Evolutionary conservation across 345 rosid genomes (phyloP), one percentile per base, ranked within the genome.

Genomic region (Lepidium africanum): DNA sequence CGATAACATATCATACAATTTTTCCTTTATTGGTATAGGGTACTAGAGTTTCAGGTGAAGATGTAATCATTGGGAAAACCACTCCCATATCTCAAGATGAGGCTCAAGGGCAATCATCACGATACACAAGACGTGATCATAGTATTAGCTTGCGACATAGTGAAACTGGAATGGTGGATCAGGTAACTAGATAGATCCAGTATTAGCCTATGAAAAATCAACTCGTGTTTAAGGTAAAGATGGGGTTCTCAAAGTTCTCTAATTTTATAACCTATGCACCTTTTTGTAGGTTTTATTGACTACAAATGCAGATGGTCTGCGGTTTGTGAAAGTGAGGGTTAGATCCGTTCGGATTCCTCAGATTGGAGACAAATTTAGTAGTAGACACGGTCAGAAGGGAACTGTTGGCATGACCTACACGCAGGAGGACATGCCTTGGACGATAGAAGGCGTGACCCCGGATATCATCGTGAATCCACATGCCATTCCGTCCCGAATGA

Each of bases 351-450:
- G 99, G 42, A 91, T 86, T 65, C 99, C 99, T 65, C 99, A 94
- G 72, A 94, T 94, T 19, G 97, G 99, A 32, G 99, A 94, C 82
- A 94, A 94, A 60, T 93, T 93, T 54, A 93, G 98, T 63, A 93
- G 98, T 84, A 82, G 98, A 74, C 98, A 93, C 16, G 98, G 97
- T 63, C 99, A 94, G 84, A 94, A 94, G 86, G 99, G 99, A 79
- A 94, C 99, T 5, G 95, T 91, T 12, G 99, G 99, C 65, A 91
- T 91, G 96, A 88, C 97, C 9, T 94, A 94, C 77, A 94, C 99
- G 1, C 99, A 94, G 60, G 99, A 94, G 67, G 99, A 94, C 78
- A 94, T 94, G 97, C 97, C 97, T 14, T 94, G 99, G 99, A 94
- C 96, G 4, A 81, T 84, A 48, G 99, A 94, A 81, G 99, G 99